phyloP scores from a whole-genome alignment of 2,329 filamentous ascomycete genomes.

The Byssothecium circinans region DNA sequence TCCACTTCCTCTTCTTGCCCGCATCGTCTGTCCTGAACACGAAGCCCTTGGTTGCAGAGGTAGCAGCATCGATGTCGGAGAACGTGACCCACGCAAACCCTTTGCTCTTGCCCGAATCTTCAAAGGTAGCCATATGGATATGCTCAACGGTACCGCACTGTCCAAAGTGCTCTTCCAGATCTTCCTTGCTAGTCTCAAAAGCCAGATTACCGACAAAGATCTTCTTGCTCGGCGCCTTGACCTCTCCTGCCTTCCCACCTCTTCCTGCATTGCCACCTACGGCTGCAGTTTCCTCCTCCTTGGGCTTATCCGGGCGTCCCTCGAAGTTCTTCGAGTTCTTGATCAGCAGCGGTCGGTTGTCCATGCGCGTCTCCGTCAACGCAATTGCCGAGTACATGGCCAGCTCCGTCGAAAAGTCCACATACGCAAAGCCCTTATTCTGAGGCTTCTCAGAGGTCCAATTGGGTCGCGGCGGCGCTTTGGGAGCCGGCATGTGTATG shows the following conservation, averaged over 20 bases:
- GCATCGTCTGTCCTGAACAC: constrained; percentile 66
- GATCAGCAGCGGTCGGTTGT: constrained; percentile 81
- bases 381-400: constrained; percentile 76
- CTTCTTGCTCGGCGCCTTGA: constrained; percentile 71
- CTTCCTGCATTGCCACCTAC: constrained; percentile 34
- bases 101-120: constrained; percentile 97
- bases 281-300: constrained; percentile 33
- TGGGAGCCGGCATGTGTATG: constrained; percentile 72
- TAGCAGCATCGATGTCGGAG: constrained; percentile 72
- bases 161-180: constrained; percentile 76
- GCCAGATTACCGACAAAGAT: constrained; percentile 74
- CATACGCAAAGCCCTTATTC: constrained; percentile 95
- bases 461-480: constrained; percentile 33
- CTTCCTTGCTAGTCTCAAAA: constrained; percentile 67
- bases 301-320: constrained; percentile 75
- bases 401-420: constrained; percentile 76
- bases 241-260: constrained; percentile 19
- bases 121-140: constrained; percentile 89
- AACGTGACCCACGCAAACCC: constrained; percentile 96
- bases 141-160: constrained; percentile 82
- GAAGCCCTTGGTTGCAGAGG: constrained; percentile 78
- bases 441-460: constrained; percentile 55
- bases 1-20: constrained; percentile 61
- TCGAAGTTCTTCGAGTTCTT: constrained; percentile 91
- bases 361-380: constrained; percentile 80